These are phyloP conservation scores for Geranomyces variabilis DNA, from an alignment of 192 early-diverging fungal species.

Conservation along the genomic window DNA sequence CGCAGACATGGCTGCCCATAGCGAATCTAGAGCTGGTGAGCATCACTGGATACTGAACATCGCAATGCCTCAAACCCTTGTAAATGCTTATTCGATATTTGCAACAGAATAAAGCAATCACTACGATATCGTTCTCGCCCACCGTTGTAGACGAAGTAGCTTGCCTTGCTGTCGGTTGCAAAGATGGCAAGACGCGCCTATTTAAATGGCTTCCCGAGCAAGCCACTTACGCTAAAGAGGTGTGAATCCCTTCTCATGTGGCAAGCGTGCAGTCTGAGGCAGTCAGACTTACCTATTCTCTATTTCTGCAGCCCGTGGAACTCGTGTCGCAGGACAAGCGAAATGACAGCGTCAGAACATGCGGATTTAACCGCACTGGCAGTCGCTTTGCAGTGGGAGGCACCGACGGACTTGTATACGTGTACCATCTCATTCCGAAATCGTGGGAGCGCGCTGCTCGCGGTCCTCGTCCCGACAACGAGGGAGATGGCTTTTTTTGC, in stretches of 20 bases:
- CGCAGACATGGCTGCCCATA: constrained; percentile 70
- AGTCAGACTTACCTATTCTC: constrained; percentile 45
- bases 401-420: constrained; percentile 71
- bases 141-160: constrained; percentile 68
- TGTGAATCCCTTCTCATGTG: constrained; percentile 1
- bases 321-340: constrained; percentile 45
- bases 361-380: constrained; percentile 75
- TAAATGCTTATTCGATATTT: neutral
- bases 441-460: neutral
- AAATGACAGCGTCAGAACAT: constrained; percentile 21
- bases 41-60: no score
- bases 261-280: neutral
- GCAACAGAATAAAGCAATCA: constrained; percentile 57
- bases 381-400: constrained; percentile 80
- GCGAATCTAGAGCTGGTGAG: constrained; percentile 41
- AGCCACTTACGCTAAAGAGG: constrained; percentile 10
- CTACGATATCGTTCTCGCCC: constrained; percentile 75
- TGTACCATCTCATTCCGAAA: constrained; percentile 72
- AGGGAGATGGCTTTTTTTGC: neutral
- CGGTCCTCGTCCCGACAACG: neutral
- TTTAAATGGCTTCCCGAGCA: constrained; percentile 69
- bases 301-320: constrained; percentile 57
- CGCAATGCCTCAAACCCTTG: no score
- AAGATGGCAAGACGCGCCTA: constrained; percentile 73
- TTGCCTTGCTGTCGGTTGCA: constrained; percentile 69